These are phyloP conservation scores for Fusarium poae DNA, from an alignment of 2,329 filamentous ascomycete genomes.

Conservation along the genomic window DNA sequence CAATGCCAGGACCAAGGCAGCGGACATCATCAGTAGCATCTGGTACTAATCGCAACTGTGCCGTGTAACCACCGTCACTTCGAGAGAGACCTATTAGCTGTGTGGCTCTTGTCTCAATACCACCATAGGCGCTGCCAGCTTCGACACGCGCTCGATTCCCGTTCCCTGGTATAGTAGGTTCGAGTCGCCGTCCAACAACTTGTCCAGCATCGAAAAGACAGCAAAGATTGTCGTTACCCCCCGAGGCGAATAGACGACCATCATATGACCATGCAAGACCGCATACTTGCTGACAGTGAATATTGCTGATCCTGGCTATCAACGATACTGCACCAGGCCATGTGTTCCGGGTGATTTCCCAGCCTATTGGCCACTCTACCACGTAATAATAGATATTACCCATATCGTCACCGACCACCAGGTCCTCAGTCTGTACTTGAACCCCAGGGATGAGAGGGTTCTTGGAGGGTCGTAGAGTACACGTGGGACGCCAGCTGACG, in stretches of 20 bases:
- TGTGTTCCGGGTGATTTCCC: slow-evolving; percentile 72
- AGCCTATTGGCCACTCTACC: slow-evolving; percentile 82
- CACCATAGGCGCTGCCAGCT: slow-evolving; percentile 18
- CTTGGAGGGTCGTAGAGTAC: slow-evolving; percentile 64
- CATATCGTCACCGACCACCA: slow-evolving; percentile 86
- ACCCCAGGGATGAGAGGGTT: slow-evolving; percentile 62
- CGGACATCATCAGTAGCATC: slow-evolving; percentile 56
- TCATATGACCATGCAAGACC: slow-evolving; percentile 89
- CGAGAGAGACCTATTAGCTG: slow-evolving; percentile 1
- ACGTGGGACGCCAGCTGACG: slow-evolving; percentile 81
- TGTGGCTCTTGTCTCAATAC: slow-evolving; percentile 31
- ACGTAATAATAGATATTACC: slow-evolving; percentile 90
- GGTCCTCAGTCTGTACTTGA: slow-evolving; percentile 78
- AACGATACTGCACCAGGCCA: slow-evolving; percentile 86
- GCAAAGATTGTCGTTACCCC: slow-evolving; percentile 92
- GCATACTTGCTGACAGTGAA: slow-evolving; percentile 91
- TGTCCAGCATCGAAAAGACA: slow-evolving; percentile 80
- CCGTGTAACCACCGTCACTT: slow-evolving; percentile 15
- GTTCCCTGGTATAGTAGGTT: slow-evolving; percentile 2
- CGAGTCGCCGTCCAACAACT: slow-evolving; percentile 57
- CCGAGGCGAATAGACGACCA: slow-evolving; percentile 83
- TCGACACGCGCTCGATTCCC: slow-evolving; percentile 16
- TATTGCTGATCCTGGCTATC: slow-evolving; percentile 76
- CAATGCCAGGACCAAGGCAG: slow-evolving; percentile 65
- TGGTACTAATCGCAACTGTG: slow-evolving; percentile 50